Evolutionary conservation across 2,329 filamentous ascomycete genomes (phyloP), one percentile per base, ranked within the genome.

Genomic region (Trichoderma koningii): DNA sequence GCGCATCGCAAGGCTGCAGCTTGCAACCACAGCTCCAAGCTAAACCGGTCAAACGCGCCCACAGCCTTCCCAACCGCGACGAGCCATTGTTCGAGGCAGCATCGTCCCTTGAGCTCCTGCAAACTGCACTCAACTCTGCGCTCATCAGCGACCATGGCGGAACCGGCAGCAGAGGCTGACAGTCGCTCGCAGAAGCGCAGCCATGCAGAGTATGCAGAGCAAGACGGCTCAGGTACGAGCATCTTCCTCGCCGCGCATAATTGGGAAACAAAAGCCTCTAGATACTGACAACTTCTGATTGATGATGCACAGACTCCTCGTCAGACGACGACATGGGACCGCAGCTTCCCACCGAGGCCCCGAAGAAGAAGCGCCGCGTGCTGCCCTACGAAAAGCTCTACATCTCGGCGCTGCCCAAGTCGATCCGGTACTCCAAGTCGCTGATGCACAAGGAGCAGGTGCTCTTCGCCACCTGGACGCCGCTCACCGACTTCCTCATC

Each of bases 381-480:
- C 87, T 99, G 2, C 92, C 92, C 1, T 94, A 97, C 80, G 94
- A 98, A 79, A 97, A 95, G 76, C 88, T 98, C 72, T 98, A 97
- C 78, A 82, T 98, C 68, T 91, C 92, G 66, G 94, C 95, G 45
- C 85, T 99, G 44, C 95, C 95, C 5, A 86, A 86, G 57, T 91
- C 92, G 21, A 73, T 83, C 44, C 89, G 92, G 52, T 99, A 99
- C 79, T 96, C 91, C 66, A 96, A 93, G 74, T 98, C 95, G 52
- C 83, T 99, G 73, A 99, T 99, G 96, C 95, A 99, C 84, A 93
- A 94, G 79, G 95, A 99, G 70, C 93, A 97, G 78, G 80, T 99
- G 56, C 86, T 90, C 65, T 98, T 93, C 73, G 86, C 92, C 68
- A 96, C 89, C 14, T 88, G 97, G 76, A 97, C 96, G 1, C 93